Evolutionary conservation across 257 asterid genomes (phyloP), one percentile per base, ranked within the genome.

Genomic region (Solanum clarkiae): DNA sequence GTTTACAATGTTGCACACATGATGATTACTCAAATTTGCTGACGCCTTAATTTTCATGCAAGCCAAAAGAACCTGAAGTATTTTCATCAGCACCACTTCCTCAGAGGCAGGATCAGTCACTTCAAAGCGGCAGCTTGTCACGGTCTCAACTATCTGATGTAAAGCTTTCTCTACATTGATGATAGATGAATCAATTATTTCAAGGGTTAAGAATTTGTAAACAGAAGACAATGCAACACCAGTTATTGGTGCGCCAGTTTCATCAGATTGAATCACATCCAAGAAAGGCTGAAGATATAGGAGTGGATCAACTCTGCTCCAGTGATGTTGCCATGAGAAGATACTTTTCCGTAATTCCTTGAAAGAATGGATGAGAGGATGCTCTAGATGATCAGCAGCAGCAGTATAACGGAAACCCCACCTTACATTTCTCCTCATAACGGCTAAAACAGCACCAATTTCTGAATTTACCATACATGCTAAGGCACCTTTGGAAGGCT

Each of bases 231-330:
- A 59, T 56, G 84, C 84, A 42, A 81, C 84, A 81, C 84, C 84
- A 1, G 74, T 81, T 59, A 81, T 81, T 81, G 84, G 84, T 81
- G 84, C 84, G 59, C 84, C 84, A 57, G 84, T 81, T 59, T 81
- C 84, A 4, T 81, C 84, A 81, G 84, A 81, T 81, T 81, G 59
- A 81, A 81, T 81, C 84, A 81, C 84, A 81, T 81, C 84, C 74
- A 81, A 81, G 57, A 81, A 81, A 42, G 84, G 84, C 36, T 40
- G 55, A 57, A 81, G 84, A 62, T 81, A 81, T 62, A 81, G 29
- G 57, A 59, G 71, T 16, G 72, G 84, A 40, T 81, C 72, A 36
- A 81, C 72, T 57, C 72, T 36, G 74, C 59, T 57, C 84, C 84
- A 81, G 17, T 59, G 84, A 62, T 59, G 40, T 81, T 57, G 32